Base-by-base conservation (phyloP, 441 rosid genomes). In the Daphne laureola region DNA sequence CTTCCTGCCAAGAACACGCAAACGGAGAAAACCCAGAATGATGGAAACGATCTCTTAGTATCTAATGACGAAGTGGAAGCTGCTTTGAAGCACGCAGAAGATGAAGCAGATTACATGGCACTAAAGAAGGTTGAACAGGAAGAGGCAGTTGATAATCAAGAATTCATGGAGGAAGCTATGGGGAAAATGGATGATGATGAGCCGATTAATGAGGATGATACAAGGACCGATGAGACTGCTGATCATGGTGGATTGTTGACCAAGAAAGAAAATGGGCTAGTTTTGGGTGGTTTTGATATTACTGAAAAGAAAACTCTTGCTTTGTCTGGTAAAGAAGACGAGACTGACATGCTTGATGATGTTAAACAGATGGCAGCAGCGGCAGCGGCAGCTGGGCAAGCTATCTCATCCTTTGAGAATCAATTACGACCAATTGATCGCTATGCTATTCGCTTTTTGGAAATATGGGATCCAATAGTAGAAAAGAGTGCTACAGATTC, bases 41-140 rank as follows among this genome's bases (percentile, higher is more conserved):
- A 69, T 71, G 90, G 77, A 62, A 65, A 53, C 14, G 90, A 81
- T 54, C 73, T 69, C 61, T 73, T 94, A 65, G 54, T 86, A 54
- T 95, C 99, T 49, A 81, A 78, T 73, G 96, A 89, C 46, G 99
- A 95, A 67, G 92, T 95, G 66, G 99, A 95, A 73, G 99, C 98
- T 81, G 99, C 98, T 67, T 71, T 95, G 57, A 88, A 95, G 71
- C 68, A 77, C 68, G 99, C 90, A 3, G 99, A 95, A 83, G 99
- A 95, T 81, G 99, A 95, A 71, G 99, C 98, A 71, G 99, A 95
- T 77, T 95, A 90, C 76, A 91, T 95, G 98, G 99, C 99, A 64
- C 68, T 95, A 66, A 95, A 95, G 78, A 91, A 75, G 79, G 99
- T 86, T 35, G 99, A 91, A 73, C 84, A 81, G 82, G 99, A 95